Base-by-base conservation (phyloP, 1,284 basidiomycete genomes). In the Phaffia rhodozyma region DNA sequence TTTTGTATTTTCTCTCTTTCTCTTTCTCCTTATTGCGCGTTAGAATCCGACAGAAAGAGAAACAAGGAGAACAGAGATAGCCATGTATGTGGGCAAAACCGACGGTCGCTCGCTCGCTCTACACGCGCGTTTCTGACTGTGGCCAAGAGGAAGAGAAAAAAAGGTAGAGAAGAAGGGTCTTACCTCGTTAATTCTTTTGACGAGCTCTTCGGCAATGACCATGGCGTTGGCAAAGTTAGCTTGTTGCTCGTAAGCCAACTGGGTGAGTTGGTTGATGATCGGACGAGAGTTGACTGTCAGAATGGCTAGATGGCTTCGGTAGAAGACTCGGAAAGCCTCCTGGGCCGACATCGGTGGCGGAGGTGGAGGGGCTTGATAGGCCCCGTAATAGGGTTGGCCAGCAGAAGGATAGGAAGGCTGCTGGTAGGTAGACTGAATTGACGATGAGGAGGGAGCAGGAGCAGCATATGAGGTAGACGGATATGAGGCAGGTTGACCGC, bases 221-320 rank as follows among this genome's bases (percentile, higher is more conserved):
- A 86, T 83, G 68, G 89, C 68, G 67, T 87, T 84, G 62, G 84
- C 79, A 73, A 88, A 86, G 68, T 70, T 65, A 69, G 75, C 72
- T 21, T 72, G 69, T 67, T 74, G 71, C 66, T 94, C 87, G 79
- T 91, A 87, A 47, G 96, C 93, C 71, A 91, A 83, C 80, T 94
- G 84, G 34, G 94, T 97, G n/a, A 98, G 79, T 67, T 83, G 84
- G 77, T 94, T 92, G 71, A 99, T 99, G 69, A 97, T 86, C 20
- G 91, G 89, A 73, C 93, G 87, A 69, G 92, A 96, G 77, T 98
- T 99, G 80, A 94, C 86, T 52, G 86, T 92, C 67, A 98, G 85
- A 69, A 87, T 83, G 71, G 84, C 80, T 66, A 97, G 84, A 66
- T 90, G 86, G 58, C 79, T 76, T 68, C 82, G 76, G 76, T 87